Conservation (phyloP, 2,329 filamentous ascomycete species). For the Calonectria honghensis region DNA sequence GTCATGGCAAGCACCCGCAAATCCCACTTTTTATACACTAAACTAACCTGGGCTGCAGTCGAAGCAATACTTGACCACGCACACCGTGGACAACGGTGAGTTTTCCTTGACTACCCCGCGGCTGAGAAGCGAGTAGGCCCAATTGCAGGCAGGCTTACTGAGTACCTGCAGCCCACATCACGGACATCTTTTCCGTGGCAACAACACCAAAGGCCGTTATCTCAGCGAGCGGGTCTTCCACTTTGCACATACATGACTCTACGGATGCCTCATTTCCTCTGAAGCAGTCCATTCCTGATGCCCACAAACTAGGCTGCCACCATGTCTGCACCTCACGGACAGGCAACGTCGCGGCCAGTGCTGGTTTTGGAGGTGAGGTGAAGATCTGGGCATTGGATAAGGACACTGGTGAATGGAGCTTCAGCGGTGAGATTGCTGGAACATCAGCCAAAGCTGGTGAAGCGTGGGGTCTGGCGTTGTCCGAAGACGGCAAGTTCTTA, state of each 20-base stretch:
- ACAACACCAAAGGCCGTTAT: slow-evolving; percentile 84
- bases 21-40: not conserved
- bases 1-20: slow-evolving; percentile 53
- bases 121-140: slow-evolving; percentile 36
- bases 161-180: slow-evolving; percentile 79
- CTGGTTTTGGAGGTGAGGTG: slow-evolving; percentile 91
- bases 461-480: slow-evolving; percentile 91
- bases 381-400: slow-evolving; percentile 84
- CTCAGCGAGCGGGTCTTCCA: slow-evolving; percentile 89
- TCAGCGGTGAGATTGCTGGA: slow-evolving; percentile 63
- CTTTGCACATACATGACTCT: slow-evolving; percentile 87
- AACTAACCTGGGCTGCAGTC: slow-evolving; percentile 74
- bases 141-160: slow-evolving; percentile 44
- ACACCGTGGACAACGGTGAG: slow-evolving; percentile 90
- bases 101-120: slow-evolving; percentile 55
- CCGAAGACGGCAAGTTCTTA: slow-evolving; percentile 87
- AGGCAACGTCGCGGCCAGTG: slow-evolving; percentile 85
- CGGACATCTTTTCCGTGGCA: slow-evolving; percentile 89
- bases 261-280: slow-evolving; percentile 83
- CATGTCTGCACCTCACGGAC: slow-evolving; percentile 84
- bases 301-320: slow-evolving; percentile 93
- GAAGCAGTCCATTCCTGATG: slow-evolving; percentile 84
- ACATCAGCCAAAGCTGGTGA: slow-evolving; percentile 77
- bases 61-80: slow-evolving; percentile 97
- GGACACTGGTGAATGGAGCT: slow-evolving; percentile 73